These are phyloP conservation scores for Stylonectria norvegica DNA, from an alignment of 2,329 filamentous ascomycete species.

Conservation along the genomic window DNA sequence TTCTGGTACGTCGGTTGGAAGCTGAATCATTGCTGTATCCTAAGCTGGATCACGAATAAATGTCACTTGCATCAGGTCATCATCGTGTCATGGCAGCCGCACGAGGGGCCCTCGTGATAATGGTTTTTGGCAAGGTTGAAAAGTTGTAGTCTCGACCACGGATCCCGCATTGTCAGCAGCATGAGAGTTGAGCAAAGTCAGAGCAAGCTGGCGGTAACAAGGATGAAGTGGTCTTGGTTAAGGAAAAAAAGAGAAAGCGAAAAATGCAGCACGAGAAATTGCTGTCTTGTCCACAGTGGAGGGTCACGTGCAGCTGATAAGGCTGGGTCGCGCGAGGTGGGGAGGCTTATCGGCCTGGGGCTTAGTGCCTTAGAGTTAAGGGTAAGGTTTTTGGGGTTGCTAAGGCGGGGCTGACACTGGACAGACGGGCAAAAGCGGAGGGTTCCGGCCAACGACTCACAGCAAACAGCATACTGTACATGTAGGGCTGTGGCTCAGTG, in stretches of 20 bases:
- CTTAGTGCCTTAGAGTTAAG: constrained; percentile 8
- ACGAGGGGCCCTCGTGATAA: constrained; percentile 64
- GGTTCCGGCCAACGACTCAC: too few species aligned
- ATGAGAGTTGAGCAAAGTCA: constrained; percentile 30
- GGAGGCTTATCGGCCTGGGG: too few species aligned
- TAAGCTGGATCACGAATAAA: constrained; percentile 26
- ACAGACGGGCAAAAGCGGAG: too few species aligned
- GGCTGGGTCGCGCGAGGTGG: too few species aligned
- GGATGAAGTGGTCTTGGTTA: constrained; percentile 44
- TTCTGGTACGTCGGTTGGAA: too few species aligned
- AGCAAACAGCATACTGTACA: too few species aligned
- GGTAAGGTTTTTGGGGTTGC: background rate
- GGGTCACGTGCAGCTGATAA: too few species aligned
- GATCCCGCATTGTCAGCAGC: constrained; percentile 50
- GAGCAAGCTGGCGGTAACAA: constrained; percentile 37
- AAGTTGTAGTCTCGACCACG: constrained; percentile 55
- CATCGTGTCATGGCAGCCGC: constrained; percentile 64
- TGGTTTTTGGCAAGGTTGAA: constrained; percentile 64
- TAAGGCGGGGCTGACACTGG: background rate
- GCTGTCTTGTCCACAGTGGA: too few species aligned
- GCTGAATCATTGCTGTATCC: too few species aligned
- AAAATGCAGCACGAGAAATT: too few species aligned
- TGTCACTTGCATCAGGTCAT: constrained; percentile 67
- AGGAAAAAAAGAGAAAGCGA: constrained; percentile 25
- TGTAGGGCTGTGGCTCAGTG: too few species aligned